These are phyloP conservation scores for Tetrapisispora iriomotensis DNA, from an alignment of 805 yeast species.

Conservation along the genomic window DNA sequence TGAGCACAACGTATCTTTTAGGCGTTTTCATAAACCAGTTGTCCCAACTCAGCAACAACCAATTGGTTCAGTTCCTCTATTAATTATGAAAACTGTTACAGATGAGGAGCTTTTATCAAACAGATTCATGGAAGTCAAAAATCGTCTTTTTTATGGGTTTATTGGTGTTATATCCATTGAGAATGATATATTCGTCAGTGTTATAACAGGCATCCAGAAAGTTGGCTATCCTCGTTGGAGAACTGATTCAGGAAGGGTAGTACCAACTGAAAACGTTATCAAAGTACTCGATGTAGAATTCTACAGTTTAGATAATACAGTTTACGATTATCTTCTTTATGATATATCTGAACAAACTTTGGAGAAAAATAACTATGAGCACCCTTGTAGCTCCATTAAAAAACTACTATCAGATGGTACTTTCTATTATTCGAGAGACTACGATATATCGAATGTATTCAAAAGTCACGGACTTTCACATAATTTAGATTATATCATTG, in stretches of 20 bases:
- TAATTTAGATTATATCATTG: slow-evolving; percentile 30
- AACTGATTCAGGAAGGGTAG: slow-evolving; percentile 10
- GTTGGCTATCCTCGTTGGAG: slow-evolving; percentile 47
- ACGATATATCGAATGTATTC: slow-evolving; percentile 73
- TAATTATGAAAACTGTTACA: slow-evolving; percentile 37
- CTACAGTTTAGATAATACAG: slow-evolving; percentile 50
- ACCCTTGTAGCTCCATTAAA: slow-evolving; percentile 71
- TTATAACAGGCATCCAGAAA: slow-evolving; percentile 44
- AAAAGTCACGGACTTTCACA: slow-evolving; percentile 56
- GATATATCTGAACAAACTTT: slow-evolving; percentile 18
- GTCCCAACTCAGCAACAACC: slow-evolving; percentile 15
- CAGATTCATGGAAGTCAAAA: slow-evolving; percentile 33
- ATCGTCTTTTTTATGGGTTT: slow-evolving; percentile 40
- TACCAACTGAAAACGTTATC: slow-evolving; percentile 41
- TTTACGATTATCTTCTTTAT: slow-evolving; percentile 35
- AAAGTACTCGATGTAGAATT: slow-evolving; percentile 53
- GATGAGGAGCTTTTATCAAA: slow-evolving; percentile 30
- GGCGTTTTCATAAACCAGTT: slow-evolving; percentile 25
- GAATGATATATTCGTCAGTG: slow-evolving; percentile 45
- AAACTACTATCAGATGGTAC: slow-evolving; percentile 74
- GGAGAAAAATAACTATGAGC: slow-evolving; percentile 37
- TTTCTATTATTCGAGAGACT: slow-evolving; percentile 81
- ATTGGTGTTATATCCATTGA: slow-evolving; percentile 52
- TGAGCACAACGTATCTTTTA: slow-evolving; percentile 49
- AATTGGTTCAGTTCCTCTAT: slow-evolving; percentile 17